A percentile compares a stretch with the other conserved stretches of the same genome.
Evolutionary conservation across 371 early-diverging fungal species (phyloP).

Genomic region (Parasitella parasitica): DNA sequence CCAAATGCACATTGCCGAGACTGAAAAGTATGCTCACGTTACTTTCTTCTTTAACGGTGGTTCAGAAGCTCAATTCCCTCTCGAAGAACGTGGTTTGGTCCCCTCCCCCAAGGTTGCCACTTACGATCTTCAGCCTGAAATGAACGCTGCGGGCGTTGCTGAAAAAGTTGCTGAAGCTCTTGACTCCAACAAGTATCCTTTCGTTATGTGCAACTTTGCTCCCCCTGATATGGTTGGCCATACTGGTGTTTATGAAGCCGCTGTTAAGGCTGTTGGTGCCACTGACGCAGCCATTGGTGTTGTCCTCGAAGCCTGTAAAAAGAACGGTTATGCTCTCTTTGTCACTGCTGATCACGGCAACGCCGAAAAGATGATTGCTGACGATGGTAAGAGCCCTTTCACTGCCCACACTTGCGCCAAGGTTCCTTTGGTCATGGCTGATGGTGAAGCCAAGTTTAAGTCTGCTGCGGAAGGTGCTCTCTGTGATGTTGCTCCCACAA

Average conservation of each 20-base stretch:
- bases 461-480: constrained; percentile 75
- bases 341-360: constrained; percentile 99
- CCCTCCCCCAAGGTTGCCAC: constrained; percentile 96
- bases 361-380: constrained; percentile 98
- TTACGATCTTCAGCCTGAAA: constrained; percentile 96
- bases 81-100: constrained; percentile 91
- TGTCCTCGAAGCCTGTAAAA: constrained; percentile 91
- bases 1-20: constrained; percentile 98
- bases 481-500: constrained; percentile 98
- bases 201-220: constrained; percentile 99
- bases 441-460: constrained; percentile 44
- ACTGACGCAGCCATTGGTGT: constrained; percentile 95
- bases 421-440: constrained; percentile 95
- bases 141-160: constrained; percentile 90
- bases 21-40: constrained; percentile 99
- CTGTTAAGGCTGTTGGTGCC: constrained; percentile 89
- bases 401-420: constrained; percentile 94
- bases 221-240: constrained; percentile 99
- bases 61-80: constrained; percentile 82
- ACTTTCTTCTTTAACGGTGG: constrained; percentile 99
- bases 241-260: constrained; percentile 96
- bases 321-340: constrained; percentile 89
- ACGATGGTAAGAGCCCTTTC: constrained; percentile 83
- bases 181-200: constrained; percentile 78
- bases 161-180: constrained; percentile 89